Percentiles rank a stretch among this genome's conserved stretches.
Conservation (phyloP, 345 rosid species). For the Dipteronia sinensis region DNA sequence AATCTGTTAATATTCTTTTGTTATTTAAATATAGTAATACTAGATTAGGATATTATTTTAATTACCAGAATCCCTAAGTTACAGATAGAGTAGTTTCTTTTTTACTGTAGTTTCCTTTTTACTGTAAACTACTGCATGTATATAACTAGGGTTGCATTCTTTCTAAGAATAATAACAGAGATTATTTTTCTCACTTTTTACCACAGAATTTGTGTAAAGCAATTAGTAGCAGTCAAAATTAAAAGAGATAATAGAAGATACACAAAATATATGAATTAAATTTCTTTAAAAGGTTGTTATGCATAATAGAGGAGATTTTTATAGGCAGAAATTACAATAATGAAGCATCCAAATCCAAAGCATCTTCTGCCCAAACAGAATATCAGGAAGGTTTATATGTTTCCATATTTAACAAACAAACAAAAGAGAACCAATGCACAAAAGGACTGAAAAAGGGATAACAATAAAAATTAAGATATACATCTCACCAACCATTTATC, state of each 20-base stretch:
- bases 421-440: background rate
- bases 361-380: background rate
- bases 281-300: background rate
- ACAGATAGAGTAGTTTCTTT: too few relatives aligned
- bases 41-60: too few relatives aligned
- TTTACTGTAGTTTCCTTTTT: too few relatives aligned
- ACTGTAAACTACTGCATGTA: too few relatives aligned
- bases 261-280: background rate
- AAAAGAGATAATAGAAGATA: background rate
- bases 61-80: too few relatives aligned
- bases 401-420: background rate
- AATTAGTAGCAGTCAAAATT: background rate
- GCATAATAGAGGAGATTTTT: slow-evolving; percentile 2
- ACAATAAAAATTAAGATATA: background rate
- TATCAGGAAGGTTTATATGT: background rate
- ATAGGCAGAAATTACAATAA: background rate
- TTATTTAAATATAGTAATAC: too few relatives aligned
- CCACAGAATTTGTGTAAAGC: background rate
- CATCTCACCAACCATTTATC: background rate
- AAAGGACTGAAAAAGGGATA: background rate
- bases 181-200: too few relatives aligned
- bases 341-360: background rate
- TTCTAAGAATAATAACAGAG: too few relatives aligned
- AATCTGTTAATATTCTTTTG: too few relatives aligned
- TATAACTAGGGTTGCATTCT: too few relatives aligned